Percentiles rank a stretch among this genome's conserved stretches.
phyloP scores from a whole-genome alignment of 2,329 filamentous ascomycete genomes.

The Diatrype stigma region DNA sequence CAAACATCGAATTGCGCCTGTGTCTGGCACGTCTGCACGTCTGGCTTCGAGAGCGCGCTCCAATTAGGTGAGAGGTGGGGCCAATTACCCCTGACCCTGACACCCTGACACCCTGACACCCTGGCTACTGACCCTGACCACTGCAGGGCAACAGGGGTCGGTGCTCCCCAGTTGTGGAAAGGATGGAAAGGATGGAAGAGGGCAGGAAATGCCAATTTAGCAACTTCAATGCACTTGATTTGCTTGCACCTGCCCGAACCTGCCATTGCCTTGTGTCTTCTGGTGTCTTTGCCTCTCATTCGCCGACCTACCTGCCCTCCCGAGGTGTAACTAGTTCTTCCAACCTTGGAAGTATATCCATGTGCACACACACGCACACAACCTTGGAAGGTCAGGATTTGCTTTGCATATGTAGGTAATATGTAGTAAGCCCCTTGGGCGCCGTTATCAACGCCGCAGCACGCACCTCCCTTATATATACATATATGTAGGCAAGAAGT shows the following conservation, averaged over 20 bases:
- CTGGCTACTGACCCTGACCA: too few species aligned
- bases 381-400: too few species aligned
- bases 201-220: not conserved
- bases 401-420: too few species aligned
- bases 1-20: not conserved
- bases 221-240: not conserved
- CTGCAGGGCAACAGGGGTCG: not conserved
- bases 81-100: not conserved
- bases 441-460: too few species aligned
- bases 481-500: too few species aligned
- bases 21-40: too few species aligned
- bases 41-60: not conserved
- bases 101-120: too few species aligned
- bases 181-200: too few species aligned
- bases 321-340: not conserved
- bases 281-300: not conserved
- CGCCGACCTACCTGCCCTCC: not conserved
- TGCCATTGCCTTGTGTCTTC: too few species aligned
- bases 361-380: not conserved
- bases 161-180: not conserved
- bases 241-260: not conserved
- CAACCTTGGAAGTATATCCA: too few species aligned
- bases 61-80: not conserved
- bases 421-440: too few species aligned
- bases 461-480: too few species aligned